These are phyloP conservation scores for Luzula sylvatica DNA, from an alignment of 176 grass and related monocot genomes.

Conservation along the genomic window DNA sequence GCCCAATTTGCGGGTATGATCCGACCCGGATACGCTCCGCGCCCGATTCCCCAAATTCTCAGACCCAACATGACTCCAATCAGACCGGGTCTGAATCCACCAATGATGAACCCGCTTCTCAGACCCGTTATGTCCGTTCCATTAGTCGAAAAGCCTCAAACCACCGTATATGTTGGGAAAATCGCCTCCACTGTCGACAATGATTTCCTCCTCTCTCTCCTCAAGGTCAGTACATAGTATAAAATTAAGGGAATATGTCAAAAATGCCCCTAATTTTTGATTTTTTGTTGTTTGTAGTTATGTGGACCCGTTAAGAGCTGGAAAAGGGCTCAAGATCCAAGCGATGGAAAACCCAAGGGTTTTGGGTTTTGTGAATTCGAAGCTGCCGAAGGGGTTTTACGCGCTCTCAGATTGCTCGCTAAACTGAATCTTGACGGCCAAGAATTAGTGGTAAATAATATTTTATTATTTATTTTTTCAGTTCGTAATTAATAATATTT, in stretches of 20 bases:
- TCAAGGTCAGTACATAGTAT: slow-evolving; percentile 29
- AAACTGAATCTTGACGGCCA: slow-evolving; percentile 91
- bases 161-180: slow-evolving; percentile 97
- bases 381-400: slow-evolving; percentile 85
- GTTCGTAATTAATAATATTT: slow-evolving; percentile 3
- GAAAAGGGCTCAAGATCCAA: slow-evolving; percentile 96
- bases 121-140: slow-evolving; percentile 44
- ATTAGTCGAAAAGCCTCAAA: slow-evolving; percentile 70
- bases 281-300: slow-evolving; percentile 35
- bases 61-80: slow-evolving; percentile 25
- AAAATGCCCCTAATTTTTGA: background rate
- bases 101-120: slow-evolving; percentile 28
- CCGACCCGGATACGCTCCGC: slow-evolving; percentile 30
- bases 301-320: slow-evolving; percentile 93
- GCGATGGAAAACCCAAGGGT: slow-evolving; percentile 67
- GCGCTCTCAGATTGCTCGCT: slow-evolving; percentile 72
- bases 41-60: slow-evolving; percentile 26
- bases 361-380: slow-evolving; percentile 99
- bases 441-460: slow-evolving; percentile 73
- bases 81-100: slow-evolving; percentile 21
- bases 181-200: slow-evolving; percentile 87
- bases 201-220: slow-evolving; percentile 87
- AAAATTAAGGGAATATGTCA: background rate
- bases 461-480: slow-evolving; percentile 7
- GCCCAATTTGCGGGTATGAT: slow-evolving; percentile 34